Base-by-base conservation (phyloP, 2,329 filamentous ascomycete genomes). In the Westerdykella sp. region DNA sequence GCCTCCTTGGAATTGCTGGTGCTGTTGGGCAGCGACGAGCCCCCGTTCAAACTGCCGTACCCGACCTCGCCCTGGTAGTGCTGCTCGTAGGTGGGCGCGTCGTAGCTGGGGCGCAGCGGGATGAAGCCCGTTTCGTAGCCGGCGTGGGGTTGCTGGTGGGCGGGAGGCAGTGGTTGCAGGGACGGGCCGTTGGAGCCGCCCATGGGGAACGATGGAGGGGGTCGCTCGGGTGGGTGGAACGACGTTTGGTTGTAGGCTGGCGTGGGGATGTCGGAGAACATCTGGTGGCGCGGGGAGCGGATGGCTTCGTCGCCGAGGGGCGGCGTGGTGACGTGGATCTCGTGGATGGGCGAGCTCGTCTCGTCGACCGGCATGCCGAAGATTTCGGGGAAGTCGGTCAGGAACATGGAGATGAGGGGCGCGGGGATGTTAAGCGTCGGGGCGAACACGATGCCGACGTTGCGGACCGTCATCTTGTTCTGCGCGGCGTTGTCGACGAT, bases 401-500 rank as follows among this genome's bases (percentile, higher is more conserved):
- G 75, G 66, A 98, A 93, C 66, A 94, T 78, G 3, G 90, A 89
- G 64, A 98, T 96, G 10, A 98, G 84, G 0, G 91, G 90, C 0
- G 89, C 89, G 0, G 93, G 91, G 35, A 98, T 95, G 65, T 97
- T 97, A 42, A 98, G 77, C 0, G 93, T 97, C 0, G 93, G 93
- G 13, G 93, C 95, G 67, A 98, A 98, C 44, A 98, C 91, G 56
- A 98, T 97, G 51, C 93, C 91, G 42, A 98, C 72, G 60, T 98
- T 98, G 53, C 91, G 83, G 41, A 96, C 87, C 10, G 87, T 96
- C 93, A 98, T 98, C 75, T 96, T 97, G 73, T 98, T 98, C 49
- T 85, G 74, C 55, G 87, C 83, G 6, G 88, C 76, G 56, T 96
- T 89, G 67, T 93, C 89, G 60, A 96, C 88, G 56, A 98, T 91